Base-by-base conservation (phyloP, 257 asterid genomes). In the Ehretia macrophylla region DNA sequence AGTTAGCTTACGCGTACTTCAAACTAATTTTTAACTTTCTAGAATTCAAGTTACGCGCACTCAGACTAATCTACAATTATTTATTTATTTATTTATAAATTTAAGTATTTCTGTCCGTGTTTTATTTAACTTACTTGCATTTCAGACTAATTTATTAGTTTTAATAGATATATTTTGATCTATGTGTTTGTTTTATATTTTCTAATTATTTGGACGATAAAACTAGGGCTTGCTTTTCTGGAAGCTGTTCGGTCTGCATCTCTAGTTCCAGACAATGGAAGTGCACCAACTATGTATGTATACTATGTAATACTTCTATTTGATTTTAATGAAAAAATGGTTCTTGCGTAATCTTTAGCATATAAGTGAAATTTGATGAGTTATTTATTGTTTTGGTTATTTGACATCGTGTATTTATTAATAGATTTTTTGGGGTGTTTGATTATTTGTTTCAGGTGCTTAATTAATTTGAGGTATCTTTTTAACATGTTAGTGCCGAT, bases 221-320 rank as follows among this genome's bases (percentile, higher is more conserved):
- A 42, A 42, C 11, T 53, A 91, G 98, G 90, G 50, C 88, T 82
- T 70, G 81, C 88, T 68, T 91, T 82, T 72, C 81, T 91, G 32
- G 94, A 88, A 71, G 98, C 98, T 56, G 92, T 91, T 71, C 92
- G 95, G 60, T 76, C 90, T 60, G 87, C 88, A 72, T 82, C 82
- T 59, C 78, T 88, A 52, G 83, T 83, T 59, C 81, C 93, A 0
- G 84, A 72, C 46, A 70, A 72, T 56, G 88, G 83, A 71, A 70
- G 51, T 60, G 77, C 94, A 2, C 96, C 98, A 11, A 81, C 96
- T 1, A 71, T 66, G 98, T 88, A 79, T 69, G 49, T 11, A 19
- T 18, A 8, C 42, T 42, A 1, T 22, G 14, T 1, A 51, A 0
- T 19, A 17, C 42, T 37, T 37, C 11, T 55, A 35, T 21, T 16